Percentiles rank a stretch among this genome's conserved stretches.
Conservation (phyloP, 495 filamentous ascomycete species). For the Penicillium verhagenii region DNA sequence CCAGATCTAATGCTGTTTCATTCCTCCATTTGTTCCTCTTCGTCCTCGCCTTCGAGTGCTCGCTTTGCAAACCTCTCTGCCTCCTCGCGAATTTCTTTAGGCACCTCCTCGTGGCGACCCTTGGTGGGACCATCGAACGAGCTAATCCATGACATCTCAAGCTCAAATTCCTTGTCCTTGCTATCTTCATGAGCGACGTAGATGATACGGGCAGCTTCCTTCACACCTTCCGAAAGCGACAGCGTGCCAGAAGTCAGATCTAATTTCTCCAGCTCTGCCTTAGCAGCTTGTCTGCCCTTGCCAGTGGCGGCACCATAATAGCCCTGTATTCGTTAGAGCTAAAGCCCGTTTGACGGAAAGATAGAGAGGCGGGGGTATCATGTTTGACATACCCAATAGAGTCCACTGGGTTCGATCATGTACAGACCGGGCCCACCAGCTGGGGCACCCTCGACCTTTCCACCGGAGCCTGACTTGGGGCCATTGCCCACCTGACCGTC, state of each 20-base stretch:
- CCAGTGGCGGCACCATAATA: constrained; percentile 98
- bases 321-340: constrained; percentile 51
- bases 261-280: constrained; percentile 96
- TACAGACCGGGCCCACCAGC: constrained; percentile 89
- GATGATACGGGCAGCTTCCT: constrained; percentile 95
- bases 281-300: constrained; percentile 92
- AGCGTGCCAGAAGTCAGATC: constrained; percentile 75
- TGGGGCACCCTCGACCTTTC: constrained; percentile 70
- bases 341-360: background rate
- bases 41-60: constrained; percentile 67
- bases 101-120: constrained; percentile 87
- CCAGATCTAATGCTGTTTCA: constrained; percentile 38
- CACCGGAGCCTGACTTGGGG: constrained; percentile 73
- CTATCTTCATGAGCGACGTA: constrained; percentile 96
- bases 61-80: constrained; percentile 82
- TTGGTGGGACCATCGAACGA: constrained; percentile 78
- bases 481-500: constrained; percentile 86
- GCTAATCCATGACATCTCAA: constrained; percentile 99
- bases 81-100: constrained; percentile 82
- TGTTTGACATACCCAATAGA: constrained; percentile 75
- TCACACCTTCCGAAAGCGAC: constrained; percentile 83
- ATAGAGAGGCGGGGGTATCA: background rate
- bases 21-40: constrained; percentile 80
- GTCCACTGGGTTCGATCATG: constrained; percentile 97
- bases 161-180: constrained; percentile 97